phyloP scores from a whole-genome alignment of 2,329 filamentous ascomycete species.

The Pseudocercospora pini-densiflorae region DNA sequence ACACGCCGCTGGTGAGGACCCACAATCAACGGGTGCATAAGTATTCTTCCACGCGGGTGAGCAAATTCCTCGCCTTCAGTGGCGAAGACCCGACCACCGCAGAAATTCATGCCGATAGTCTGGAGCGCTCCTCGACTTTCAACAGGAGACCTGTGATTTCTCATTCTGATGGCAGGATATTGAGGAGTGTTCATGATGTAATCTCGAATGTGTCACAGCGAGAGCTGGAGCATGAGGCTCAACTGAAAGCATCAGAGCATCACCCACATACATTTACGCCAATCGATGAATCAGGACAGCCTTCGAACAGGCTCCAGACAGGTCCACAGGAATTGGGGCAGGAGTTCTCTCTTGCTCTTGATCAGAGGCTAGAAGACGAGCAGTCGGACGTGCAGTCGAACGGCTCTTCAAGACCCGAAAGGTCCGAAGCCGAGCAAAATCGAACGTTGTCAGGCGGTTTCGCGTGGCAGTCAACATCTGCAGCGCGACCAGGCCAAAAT shows the following conservation, averaged over 20 bases:
- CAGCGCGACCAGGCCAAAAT: neutral
- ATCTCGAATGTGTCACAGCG: neutral
- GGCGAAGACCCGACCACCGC: neutral
- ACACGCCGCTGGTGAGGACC: neutral
- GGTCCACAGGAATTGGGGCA: neutral
- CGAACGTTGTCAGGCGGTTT: neutral
- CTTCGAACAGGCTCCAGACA: neutral
- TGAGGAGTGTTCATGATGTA: neutral
- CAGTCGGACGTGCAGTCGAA: neutral
- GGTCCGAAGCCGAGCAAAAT: neutral
- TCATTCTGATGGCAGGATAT: neutral
- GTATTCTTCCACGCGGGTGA: no score
- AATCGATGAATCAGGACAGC: neutral
- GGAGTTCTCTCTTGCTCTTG: neutral
- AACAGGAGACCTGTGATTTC: neutral
- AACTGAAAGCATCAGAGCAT: neutral
- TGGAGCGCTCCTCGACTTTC: neutral
- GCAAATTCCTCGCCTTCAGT: neutral
- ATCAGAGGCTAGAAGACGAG: neutral
- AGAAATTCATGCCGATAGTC: neutral
- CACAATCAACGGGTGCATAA: neutral
- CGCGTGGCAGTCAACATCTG: constrained; percentile 6
- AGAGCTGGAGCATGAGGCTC: neutral
- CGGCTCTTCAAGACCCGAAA: neutral
- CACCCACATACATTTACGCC: neutral